These are phyloP conservation scores for Trichoderma sp. DNA, from an alignment of 2,329 filamentous ascomycete species.

Conservation along the genomic window DNA sequence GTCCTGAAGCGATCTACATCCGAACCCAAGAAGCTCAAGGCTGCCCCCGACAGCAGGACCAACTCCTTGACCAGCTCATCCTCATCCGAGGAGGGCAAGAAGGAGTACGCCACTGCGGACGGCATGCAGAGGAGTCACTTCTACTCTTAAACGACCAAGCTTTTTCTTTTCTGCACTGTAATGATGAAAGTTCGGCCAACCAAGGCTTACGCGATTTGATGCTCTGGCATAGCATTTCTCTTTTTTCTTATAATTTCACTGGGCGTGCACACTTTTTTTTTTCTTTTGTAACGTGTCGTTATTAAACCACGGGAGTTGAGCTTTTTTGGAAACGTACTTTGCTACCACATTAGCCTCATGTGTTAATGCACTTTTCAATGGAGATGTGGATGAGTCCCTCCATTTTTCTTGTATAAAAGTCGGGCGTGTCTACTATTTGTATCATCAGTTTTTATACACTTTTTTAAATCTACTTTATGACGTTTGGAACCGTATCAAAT, in stretches of 20 bases:
- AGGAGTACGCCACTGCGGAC: conserved; percentile 52
- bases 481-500: not conserved
- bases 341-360: conserved; percentile 11
- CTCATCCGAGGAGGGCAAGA: conserved; percentile 43
- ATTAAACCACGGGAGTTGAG: not conserved
- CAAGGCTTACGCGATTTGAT: conserved; percentile 2
- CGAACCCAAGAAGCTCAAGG: conserved; percentile 52
- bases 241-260: not conserved
- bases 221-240: conserved; percentile 10
- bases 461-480: not conserved
- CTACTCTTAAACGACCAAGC: conserved; percentile 43
- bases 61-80: conserved; percentile 50
- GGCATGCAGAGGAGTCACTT: conserved; percentile 59
- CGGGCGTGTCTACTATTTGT: not conserved
- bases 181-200: not conserved
- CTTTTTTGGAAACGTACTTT: not conserved
- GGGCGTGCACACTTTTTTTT: not conserved
- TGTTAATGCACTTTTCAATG: not conserved
- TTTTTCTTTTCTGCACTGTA: not conserved
- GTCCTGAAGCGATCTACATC: conserved; percentile 57
- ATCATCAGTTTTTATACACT: conserved; percentile 6
- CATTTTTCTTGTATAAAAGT: conserved; percentile 11
- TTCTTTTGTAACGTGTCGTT: not conserved
- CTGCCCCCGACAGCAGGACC: conserved; percentile 46
- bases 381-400: not conserved